Conservation (phyloP, 306 rosid genomes). For the Cicer bijugum region DNA sequence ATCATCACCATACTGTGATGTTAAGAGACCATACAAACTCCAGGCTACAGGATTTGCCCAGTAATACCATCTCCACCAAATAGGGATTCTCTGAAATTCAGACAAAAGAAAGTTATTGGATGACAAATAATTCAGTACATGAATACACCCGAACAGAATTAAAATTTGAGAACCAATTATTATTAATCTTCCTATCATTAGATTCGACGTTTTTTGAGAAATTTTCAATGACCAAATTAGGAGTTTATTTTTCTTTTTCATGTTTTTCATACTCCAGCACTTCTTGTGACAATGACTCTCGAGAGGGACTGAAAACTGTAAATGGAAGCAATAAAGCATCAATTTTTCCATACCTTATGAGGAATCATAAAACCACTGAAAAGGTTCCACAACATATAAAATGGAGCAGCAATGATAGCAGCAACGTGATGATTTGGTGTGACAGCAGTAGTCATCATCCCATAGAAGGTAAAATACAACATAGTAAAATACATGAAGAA, state of each 20-base stretch:
- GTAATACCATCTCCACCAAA: slow-evolving; percentile 99
- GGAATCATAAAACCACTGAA: slow-evolving; percentile 99
- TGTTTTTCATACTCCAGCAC: neutral
- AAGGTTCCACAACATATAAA: slow-evolving; percentile 98
- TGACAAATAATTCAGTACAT: neutral
- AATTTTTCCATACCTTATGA: slow-evolving; percentile 70
- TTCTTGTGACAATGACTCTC: slow-evolving; percentile 13
- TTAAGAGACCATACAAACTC: slow-evolving; percentile 87
- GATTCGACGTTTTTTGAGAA: too few relatives aligned
- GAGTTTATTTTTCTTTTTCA: too few relatives aligned
- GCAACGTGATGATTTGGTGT: slow-evolving; percentile 98
- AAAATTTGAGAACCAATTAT: too few relatives aligned
- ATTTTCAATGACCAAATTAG: too few relatives aligned
- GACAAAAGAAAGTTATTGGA: slow-evolving; percentile 2
- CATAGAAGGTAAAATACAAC: slow-evolving; percentile 96
- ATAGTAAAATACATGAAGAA: slow-evolving; percentile 94
- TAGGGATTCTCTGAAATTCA: slow-evolving; percentile 79
- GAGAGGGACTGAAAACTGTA: slow-evolving; percentile 1
- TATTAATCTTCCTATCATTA: too few relatives aligned
- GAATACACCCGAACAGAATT: neutral
- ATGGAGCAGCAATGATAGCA: slow-evolving; percentile 90
- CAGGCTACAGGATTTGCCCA: slow-evolving; percentile 99
- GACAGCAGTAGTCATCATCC: slow-evolving; percentile 99
- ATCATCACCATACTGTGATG: slow-evolving; percentile 86
- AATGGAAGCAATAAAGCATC: slow-evolving; percentile 32